phyloP scores from a whole-genome alignment of 805 yeast genomes.

The Blastobotrys robertii region DNA sequence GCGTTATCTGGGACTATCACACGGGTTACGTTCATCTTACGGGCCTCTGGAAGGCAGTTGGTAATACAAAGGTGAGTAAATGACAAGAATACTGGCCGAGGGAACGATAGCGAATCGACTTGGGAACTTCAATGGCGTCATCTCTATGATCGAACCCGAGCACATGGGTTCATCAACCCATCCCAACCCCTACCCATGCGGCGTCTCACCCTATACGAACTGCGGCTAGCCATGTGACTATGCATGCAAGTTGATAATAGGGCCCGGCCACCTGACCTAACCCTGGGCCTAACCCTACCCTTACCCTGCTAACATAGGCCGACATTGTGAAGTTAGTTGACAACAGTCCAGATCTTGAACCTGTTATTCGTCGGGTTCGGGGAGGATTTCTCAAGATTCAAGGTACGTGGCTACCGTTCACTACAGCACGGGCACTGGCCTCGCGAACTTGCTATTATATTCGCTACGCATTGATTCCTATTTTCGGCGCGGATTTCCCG shows the following conservation, averaged over 20 bases:
- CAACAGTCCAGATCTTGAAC: slow-evolving; percentile 50
- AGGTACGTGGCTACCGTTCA: slow-evolving; percentile 85
- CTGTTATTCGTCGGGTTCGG: slow-evolving; percentile 59
- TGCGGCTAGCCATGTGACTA: no score
- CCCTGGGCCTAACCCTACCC: neutral
- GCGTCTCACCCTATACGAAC: no score
- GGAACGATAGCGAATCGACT: no score
- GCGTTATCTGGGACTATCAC: slow-evolving; percentile 78
- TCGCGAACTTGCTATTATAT: slow-evolving; percentile 68
- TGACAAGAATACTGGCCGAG: neutral
- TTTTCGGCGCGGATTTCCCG: slow-evolving; percentile 68
- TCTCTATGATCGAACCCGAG: no score
- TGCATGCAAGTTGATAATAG: no score
- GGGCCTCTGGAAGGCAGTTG: slow-evolving; percentile 75
- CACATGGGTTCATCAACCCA: no score
- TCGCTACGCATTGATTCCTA: slow-evolving; percentile 63
- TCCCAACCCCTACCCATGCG: no score
- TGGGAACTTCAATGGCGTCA: no score
- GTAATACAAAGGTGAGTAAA: slow-evolving; percentile 42
- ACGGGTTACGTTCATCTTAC: slow-evolving; percentile 84
- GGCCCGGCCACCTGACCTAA: no score
- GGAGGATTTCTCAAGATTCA: slow-evolving; percentile 90
- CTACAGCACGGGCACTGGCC: slow-evolving; percentile 58
- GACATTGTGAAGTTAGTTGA: slow-evolving; percentile 68
- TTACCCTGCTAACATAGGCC: slow-evolving; percentile 21